phyloP scores from a whole-genome alignment of 352 stramenopile species.

The Globisporangium irregulare region DNA sequence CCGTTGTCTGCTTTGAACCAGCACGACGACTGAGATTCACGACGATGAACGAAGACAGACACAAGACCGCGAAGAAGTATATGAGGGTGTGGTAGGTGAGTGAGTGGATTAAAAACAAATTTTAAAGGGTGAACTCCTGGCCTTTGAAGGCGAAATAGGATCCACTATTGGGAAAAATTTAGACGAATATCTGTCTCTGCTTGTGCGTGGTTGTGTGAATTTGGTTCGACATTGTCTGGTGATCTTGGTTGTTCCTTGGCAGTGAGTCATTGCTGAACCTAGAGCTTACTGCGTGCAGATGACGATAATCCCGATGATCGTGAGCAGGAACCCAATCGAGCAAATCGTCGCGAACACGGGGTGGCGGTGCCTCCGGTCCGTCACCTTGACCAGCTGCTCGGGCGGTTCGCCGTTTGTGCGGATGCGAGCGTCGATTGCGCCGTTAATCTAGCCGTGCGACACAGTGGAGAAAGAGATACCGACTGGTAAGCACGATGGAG shows the following conservation, averaged over 20 bases:
- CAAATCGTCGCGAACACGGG: constrained; percentile 70
- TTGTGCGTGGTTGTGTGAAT: not conserved
- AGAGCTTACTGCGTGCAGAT: constrained; percentile 39
- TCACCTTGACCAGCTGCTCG: constrained; percentile 77
- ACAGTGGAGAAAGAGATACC: not conserved
- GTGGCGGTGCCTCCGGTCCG: constrained; percentile 59
- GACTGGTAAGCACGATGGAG: not conserved
- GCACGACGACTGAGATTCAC: not conserved
- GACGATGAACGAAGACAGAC: not conserved
- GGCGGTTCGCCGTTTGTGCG: constrained; percentile 52
- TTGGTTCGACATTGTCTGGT: not conserved
- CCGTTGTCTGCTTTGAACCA: not conserved
- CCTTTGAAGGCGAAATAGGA: not conserved
- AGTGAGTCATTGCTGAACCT: not conserved
- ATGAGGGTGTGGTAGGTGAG: not conserved
- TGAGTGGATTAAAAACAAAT: not conserved
- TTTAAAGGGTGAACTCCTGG: not conserved
- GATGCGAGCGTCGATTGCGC: constrained; percentile 28
- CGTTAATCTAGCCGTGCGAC: not conserved
- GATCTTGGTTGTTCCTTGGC: not conserved
- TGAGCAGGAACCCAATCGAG: constrained; percentile 60
- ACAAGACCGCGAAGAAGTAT: not conserved
- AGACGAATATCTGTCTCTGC: too few relatives aligned
- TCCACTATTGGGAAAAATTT: not conserved
- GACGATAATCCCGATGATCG: constrained; percentile 64